Percentiles rank a stretch among this genome's conserved stretches.
Evolutionary conservation across 176 grass and related monocot genomes (phyloP).

Genomic region (Oryza glaberrima): DNA sequence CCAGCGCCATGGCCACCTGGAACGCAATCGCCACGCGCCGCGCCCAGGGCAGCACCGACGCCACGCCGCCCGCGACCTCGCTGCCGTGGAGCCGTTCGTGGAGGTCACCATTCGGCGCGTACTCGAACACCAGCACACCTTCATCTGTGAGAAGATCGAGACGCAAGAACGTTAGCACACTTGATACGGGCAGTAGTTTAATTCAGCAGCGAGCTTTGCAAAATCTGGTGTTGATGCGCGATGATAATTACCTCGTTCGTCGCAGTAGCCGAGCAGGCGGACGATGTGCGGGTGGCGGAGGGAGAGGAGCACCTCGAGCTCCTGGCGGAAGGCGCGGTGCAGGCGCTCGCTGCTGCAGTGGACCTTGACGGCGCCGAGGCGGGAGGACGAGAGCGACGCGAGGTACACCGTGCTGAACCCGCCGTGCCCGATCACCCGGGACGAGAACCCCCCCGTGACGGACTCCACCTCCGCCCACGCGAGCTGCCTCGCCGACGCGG

Average conservation of each 20-base stretch:
- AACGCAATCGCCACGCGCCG: slow-evolving; percentile 65
- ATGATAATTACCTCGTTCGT: slow-evolving; percentile 47
- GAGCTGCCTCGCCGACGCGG: slow-evolving; percentile 39
- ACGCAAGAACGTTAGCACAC: not conserved
- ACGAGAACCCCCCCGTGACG: slow-evolving; percentile 60
- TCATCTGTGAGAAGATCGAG: slow-evolving; percentile 35
- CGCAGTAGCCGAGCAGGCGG: slow-evolving; percentile 76
- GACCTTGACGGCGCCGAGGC: slow-evolving; percentile 73
- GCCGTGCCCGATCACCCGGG: slow-evolving; percentile 71
- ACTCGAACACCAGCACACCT: slow-evolving; percentile 71
- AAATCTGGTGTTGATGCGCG: slow-evolving; percentile 14
- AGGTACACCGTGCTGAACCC: slow-evolving; percentile 90
- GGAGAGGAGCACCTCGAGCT: slow-evolving; percentile 72
- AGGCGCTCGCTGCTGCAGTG: slow-evolving; percentile 79
- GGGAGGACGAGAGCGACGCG: slow-evolving; percentile 45
- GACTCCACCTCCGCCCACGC: slow-evolving; percentile 73
- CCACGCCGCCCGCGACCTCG: not conserved
- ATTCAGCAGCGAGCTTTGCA: not conserved
- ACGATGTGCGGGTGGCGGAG: slow-evolving; percentile 77
- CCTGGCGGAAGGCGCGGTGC: slow-evolving; percentile 65
- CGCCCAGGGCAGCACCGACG: slow-evolving; percentile 44
- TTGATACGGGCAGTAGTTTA: too few relatives aligned
- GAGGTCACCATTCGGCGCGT: slow-evolving; percentile 76
- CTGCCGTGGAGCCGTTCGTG: slow-evolving; percentile 59
- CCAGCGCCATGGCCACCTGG: slow-evolving; percentile 69